Conservation (phyloP, 352 stramenopile genomes). For the Globisporangium solare region DNA sequence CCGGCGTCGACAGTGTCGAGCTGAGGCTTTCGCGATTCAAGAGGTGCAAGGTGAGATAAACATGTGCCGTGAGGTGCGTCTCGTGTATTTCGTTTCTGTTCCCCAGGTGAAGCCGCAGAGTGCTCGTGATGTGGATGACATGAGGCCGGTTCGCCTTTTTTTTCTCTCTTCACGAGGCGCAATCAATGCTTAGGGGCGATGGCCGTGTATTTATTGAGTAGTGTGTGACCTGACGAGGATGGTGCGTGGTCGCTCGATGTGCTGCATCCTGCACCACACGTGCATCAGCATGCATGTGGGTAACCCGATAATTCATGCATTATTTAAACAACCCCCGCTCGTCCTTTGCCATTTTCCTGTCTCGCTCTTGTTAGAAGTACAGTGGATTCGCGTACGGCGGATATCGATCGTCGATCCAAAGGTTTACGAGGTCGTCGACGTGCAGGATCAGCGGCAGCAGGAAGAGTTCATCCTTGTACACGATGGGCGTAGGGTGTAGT, state of each 20-base stretch:
- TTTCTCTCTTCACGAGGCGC: too few relatives aligned
- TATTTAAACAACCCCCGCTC: neutral
- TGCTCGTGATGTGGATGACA: too few relatives aligned
- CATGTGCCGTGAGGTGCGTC: too few relatives aligned
- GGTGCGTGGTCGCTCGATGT: too few relatives aligned
- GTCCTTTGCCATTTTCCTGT: neutral
- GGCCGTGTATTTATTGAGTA: too few relatives aligned
- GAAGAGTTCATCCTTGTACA: conserved; percentile 53
- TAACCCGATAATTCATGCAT: neutral
- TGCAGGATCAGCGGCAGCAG: conserved; percentile 59
- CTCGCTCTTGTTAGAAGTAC: conserved; percentile 36
- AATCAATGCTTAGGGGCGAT: too few relatives aligned
- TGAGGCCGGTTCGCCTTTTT: too few relatives aligned
- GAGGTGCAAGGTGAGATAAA: too few relatives aligned
- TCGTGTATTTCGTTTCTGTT: too few relatives aligned
- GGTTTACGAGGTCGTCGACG: conserved; percentile 62
- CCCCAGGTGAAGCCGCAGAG: too few relatives aligned
- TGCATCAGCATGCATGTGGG: neutral
- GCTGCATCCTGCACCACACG: too few relatives aligned
- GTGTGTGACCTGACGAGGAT: too few relatives aligned
- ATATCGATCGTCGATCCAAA: conserved; percentile 71
- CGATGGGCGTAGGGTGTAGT: conserved; percentile 45
- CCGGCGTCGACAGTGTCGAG: neutral
- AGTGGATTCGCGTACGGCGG: conserved; percentile 65
- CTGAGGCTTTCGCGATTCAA: neutral